Evolutionary conservation across 495 filamentous ascomycete genomes (phyloP).

Genomic region (Hyaloscypha variabilis): DNA sequence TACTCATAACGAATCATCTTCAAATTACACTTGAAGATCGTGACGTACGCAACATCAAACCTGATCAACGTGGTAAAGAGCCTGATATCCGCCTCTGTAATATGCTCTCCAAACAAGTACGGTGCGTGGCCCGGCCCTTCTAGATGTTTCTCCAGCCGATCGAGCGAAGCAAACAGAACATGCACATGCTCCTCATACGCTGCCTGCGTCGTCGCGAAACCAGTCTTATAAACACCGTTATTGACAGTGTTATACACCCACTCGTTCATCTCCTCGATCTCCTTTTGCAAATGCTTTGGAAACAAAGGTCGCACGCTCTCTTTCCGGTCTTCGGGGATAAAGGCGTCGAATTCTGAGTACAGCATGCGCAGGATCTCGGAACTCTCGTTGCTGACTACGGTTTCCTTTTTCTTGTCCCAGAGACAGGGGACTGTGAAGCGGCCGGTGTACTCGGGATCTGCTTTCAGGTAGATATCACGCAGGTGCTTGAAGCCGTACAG

Average conservation of each 20-base stretch:
- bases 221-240: slow-evolving; percentile 73
- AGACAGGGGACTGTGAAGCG: slow-evolving; percentile 78
- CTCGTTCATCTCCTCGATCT: slow-evolving; percentile 75
- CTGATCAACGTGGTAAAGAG: slow-evolving; percentile 76
- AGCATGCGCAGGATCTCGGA: slow-evolving; percentile 78
- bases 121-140: slow-evolving; percentile 45
- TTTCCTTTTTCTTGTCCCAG: slow-evolving; percentile 68
- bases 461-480: slow-evolving; percentile 68
- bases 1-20: slow-evolving; percentile 81
- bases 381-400: slow-evolving; percentile 41
- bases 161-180: slow-evolving; percentile 71
- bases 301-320: slow-evolving; percentile 56
- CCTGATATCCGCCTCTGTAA: slow-evolving; percentile 83
- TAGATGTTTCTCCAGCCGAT: slow-evolving; percentile 69
- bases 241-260: slow-evolving; percentile 87
- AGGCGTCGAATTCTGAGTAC: slow-evolving; percentile 71
- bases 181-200: slow-evolving; percentile 71
- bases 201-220: slow-evolving; percentile 62
- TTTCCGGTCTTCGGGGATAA: slow-evolving; percentile 61
- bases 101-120: slow-evolving; percentile 65
- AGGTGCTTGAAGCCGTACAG: slow-evolving; percentile 57
- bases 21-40: slow-evolving; percentile 91
- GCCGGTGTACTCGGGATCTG: slow-evolving; percentile 66
- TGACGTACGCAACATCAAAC: slow-evolving; percentile 86
- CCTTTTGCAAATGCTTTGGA: slow-evolving; percentile 53